A percentile compares a stretch with the other conserved stretches of the same genome.
Evolutionary conservation across 129 eudicot genomes (phyloP).

Genomic region (Pseudognaphalium luteoalbum): DNA sequence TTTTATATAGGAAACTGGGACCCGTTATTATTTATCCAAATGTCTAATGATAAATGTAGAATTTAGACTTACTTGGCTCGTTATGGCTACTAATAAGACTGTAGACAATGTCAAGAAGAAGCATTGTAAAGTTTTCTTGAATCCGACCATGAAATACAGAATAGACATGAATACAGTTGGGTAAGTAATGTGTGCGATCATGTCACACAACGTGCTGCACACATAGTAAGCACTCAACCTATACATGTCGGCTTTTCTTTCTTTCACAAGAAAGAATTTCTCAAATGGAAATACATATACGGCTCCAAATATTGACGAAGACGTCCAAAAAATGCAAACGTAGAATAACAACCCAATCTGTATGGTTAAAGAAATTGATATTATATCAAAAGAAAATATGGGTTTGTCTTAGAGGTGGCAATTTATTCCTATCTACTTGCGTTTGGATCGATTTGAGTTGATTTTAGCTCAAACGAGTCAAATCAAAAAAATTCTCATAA

Average conservation of each 20-base stretch:
- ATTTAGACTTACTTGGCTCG: slow-evolving; percentile 76
- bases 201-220: slow-evolving; percentile 92
- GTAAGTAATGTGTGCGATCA: slow-evolving; percentile 77
- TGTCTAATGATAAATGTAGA: not conserved
- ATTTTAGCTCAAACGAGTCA: not conserved
- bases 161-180: slow-evolving; percentile 87
- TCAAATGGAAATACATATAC: slow-evolving; percentile 96
- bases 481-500: not conserved
- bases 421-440: not conserved
- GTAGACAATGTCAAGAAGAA: slow-evolving; percentile 71
- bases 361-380: slow-evolving; percentile 8
- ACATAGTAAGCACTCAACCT: slow-evolving; percentile 90
- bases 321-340: slow-evolving; percentile 97
- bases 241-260: slow-evolving; percentile 94
- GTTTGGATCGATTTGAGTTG: not conserved
- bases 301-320: slow-evolving; percentile 89
- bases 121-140: slow-evolving; percentile 63
- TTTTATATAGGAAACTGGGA: slow-evolving; percentile 19
- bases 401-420: not conserved
- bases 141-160: slow-evolving; percentile 89
- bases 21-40: not conserved
- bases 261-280: slow-evolving; percentile 78
- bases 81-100: slow-evolving; percentile 58
- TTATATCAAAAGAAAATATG: not conserved
- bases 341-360: slow-evolving; percentile 92